Evolutionary conservation across 2,329 filamentous ascomycete genomes (phyloP), one percentile per base, ranked within the genome.

Genomic region (Clarireedia monteithiana): DNA sequence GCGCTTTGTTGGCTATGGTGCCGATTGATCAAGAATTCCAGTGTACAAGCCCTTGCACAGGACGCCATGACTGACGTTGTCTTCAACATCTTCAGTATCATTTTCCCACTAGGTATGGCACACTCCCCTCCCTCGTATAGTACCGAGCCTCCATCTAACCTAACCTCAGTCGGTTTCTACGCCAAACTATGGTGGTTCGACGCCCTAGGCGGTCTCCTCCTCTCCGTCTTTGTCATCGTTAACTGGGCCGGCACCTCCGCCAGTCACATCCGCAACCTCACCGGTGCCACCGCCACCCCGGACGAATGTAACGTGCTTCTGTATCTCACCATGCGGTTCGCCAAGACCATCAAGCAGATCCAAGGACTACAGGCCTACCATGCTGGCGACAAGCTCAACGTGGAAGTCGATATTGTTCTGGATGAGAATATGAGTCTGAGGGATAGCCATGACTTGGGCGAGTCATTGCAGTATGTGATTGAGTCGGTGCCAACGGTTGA

Each of bases 101-200:
- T 83, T 7, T 85, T 85, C 62, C 82, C 82, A 0, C 71, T 84
- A 27, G 62, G 67, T 69, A 66, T 49, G 63, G 51, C 14, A n/a
- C 38, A 3, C 10, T 23, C 6, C 5, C 15, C 9, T 7, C 30
- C n/a, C 23, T 50, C 6, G 15, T 17, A 34, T 12, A 34, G 30
- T 27, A 0, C 14, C 14, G 20, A n/a, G 26, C 10, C 30, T 9
- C n/a, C 2, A 27, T 6, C 50, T 62, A 42, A 56, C 27, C 23
- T 27, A n/a, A n/a, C 14, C 27, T 24, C 12, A 70, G 76, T 86
- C 50, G 84, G 84, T 6, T 74, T 79, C 62, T 73, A 79, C 49
- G 73, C 78, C 4, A 67, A 79, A 24, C 64, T 85, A 14, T 88
- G 84, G 84, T 87, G 84, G 84, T 74, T 88, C 14, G 84, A 88